Evolutionary conservation across 176 grass and related monocot species (phyloP).

Genomic region (Hordeum marinum): DNA sequence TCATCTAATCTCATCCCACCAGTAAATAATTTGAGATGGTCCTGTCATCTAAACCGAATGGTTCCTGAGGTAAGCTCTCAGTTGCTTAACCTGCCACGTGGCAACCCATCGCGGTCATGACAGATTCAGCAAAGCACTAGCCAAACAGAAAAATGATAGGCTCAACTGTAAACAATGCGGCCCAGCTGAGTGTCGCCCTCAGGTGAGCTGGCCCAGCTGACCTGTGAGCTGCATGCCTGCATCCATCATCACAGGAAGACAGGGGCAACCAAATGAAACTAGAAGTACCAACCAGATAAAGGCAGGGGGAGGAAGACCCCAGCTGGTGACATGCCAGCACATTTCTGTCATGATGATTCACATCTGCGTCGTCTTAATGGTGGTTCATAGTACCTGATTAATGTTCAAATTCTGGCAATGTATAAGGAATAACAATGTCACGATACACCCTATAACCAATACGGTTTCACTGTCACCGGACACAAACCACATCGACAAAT

Average conservation of each 20-base stretch:
- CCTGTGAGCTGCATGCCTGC: neutral
- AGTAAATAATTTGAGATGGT: neutral
- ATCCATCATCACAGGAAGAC: slow-evolving; percentile 1
- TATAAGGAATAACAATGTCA: neutral
- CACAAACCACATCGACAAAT: neutral
- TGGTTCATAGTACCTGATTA: neutral
- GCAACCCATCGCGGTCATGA: neutral
- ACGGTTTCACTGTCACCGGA: neutral
- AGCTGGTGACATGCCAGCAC: neutral
- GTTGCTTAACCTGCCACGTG: neutral
- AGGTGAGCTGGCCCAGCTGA: neutral
- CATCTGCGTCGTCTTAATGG: neutral
- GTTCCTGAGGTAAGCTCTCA: neutral
- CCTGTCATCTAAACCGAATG: slow-evolving; percentile 2
- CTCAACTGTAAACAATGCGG: neutral
- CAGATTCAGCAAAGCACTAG: neutral
- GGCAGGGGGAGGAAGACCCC: neutral
- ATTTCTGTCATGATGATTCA: neutral
- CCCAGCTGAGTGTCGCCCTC: neutral
- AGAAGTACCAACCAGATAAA: neutral
- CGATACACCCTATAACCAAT: neutral
- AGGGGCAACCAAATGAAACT: neutral
- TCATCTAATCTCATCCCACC: neutral
- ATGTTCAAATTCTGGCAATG: neutral
- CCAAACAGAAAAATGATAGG: neutral